Conservation (phyloP, 2,329 filamentous ascomycete genomes). For the Pseudophaeomoniella oleicola region DNA sequence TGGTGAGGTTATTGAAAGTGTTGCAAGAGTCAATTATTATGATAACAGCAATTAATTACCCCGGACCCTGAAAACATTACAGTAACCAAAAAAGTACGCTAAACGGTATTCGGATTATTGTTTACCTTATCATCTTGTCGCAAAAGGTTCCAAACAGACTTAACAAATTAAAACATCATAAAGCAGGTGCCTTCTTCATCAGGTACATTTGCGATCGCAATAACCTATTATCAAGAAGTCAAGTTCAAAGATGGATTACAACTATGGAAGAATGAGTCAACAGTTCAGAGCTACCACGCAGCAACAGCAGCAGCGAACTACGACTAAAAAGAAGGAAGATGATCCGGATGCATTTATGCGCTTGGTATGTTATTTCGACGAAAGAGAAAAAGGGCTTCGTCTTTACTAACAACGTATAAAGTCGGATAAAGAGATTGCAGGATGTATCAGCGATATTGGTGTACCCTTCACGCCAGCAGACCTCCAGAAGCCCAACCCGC, state of each 20-base stretch:
- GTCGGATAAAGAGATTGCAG: slow-evolving; percentile 70
- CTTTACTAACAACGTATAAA: slow-evolving; percentile 16
- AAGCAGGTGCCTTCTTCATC: too few species aligned
- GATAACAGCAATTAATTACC: too few species aligned
- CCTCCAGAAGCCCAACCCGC: slow-evolving; percentile 82
- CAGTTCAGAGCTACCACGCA: slow-evolving; percentile 27
- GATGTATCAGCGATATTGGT: slow-evolving; percentile 93
- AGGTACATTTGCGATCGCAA: too few species aligned
- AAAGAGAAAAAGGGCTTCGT: neutral
- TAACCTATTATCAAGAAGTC: too few species aligned
- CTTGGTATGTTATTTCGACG: slow-evolving; percentile 25
- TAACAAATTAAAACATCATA: slow-evolving; percentile 9
- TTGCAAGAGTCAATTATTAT: too few species aligned
- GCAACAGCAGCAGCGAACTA: slow-evolving; percentile 30
- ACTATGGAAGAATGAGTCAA: slow-evolving; percentile 37
- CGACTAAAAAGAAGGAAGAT: slow-evolving; percentile 39
- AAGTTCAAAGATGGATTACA: neutral
- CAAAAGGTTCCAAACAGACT: slow-evolving; percentile 3
- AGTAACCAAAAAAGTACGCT: too few species aligned
- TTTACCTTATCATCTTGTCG: neutral
- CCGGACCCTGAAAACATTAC: too few species aligned
- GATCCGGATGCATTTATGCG: slow-evolving; percentile 44
- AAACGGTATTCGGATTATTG: neutral
- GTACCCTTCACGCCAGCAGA: slow-evolving; percentile 77
- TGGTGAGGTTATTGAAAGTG: too few species aligned